Conservation (phyloP, 2,329 filamentous ascomycete genomes). For the Aspergillus fumigatus region DNA sequence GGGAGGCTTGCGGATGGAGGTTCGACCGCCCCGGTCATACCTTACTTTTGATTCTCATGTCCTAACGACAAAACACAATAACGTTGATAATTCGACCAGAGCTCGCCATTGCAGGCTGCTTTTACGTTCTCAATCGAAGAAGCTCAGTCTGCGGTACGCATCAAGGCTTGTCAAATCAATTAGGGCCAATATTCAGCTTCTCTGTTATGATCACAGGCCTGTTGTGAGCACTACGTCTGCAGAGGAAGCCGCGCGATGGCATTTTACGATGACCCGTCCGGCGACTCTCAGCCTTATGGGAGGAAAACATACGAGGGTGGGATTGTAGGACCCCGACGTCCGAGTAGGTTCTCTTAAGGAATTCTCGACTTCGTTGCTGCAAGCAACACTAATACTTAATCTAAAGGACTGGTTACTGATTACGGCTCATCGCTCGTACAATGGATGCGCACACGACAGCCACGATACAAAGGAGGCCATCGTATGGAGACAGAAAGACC, state of each 20-base stretch:
- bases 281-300: conserved; percentile 29
- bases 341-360: conserved; percentile 28
- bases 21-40: not conserved
- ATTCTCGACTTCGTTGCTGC: not conserved
- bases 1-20: not conserved
- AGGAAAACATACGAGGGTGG: conserved; percentile 32
- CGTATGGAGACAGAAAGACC: conserved; percentile 76
- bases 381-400: conserved; percentile 12
- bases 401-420: conserved; percentile 78
- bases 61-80: not conserved
- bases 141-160: not conserved
- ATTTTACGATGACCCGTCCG: conserved; percentile 36
- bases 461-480: conserved; percentile 67
- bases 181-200: not conserved
- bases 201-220: conserved; percentile 15
- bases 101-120: not conserved
- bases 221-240: conserved; percentile 7
- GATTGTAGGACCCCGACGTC: conserved; percentile 36
- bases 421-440: conserved; percentile 86
- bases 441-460: conserved; percentile 81
- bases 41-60: not conserved
- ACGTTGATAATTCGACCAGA: not conserved
- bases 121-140: not conserved
- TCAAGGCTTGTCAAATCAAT: not conserved
- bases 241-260: conserved; percentile 26